Percentiles rank a stretch among this genome's conserved stretches.
Evolutionary conservation across 805 yeast genomes (phyloP).

Genomic region (Ogataea wickerhamii): DNA sequence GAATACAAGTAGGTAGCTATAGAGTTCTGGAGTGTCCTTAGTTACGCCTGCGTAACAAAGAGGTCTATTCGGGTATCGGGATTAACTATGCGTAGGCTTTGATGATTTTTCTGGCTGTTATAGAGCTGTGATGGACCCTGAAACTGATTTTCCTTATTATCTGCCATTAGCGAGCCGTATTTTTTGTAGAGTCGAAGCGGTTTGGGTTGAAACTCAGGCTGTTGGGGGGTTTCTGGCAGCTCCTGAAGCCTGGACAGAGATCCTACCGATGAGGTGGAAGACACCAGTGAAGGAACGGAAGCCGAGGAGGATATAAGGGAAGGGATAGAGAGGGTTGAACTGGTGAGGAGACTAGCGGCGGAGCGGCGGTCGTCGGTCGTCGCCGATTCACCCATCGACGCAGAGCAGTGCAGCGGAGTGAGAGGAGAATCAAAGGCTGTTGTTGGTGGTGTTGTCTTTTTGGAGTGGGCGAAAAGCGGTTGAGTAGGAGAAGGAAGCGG

Average conservation of each 20-base stretch:
- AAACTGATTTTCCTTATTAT: slow-evolving; percentile 12
- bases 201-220: slow-evolving; percentile 15
- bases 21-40: not conserved
- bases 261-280: slow-evolving; percentile 16
- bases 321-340: slow-evolving; percentile 29
- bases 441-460: not conserved
- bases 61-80: slow-evolving; percentile 5
- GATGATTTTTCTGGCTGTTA: not conserved
- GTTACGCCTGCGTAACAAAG: not conserved
- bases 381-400: not conserved
- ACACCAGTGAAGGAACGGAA: slow-evolving; percentile 27
- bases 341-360: slow-evolving; percentile 4
- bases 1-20: too few species aligned
- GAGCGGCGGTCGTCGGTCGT: not conserved
- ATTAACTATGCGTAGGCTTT: slow-evolving; percentile 4
- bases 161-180: slow-evolving; percentile 6
- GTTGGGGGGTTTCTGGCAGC: slow-evolving; percentile 4
- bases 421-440: not conserved
- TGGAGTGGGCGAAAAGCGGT: not conserved
- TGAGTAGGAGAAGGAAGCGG: slow-evolving; percentile 2
- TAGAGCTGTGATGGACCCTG: slow-evolving; percentile 8
- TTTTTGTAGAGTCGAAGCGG: slow-evolving; percentile 16
- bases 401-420: too few species aligned
- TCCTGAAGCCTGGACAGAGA: slow-evolving; percentile 6
- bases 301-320: slow-evolving; percentile 33